Conservation (phyloP, 371 early-diverging fungal genomes). For the Globomyces sp. region DNA sequence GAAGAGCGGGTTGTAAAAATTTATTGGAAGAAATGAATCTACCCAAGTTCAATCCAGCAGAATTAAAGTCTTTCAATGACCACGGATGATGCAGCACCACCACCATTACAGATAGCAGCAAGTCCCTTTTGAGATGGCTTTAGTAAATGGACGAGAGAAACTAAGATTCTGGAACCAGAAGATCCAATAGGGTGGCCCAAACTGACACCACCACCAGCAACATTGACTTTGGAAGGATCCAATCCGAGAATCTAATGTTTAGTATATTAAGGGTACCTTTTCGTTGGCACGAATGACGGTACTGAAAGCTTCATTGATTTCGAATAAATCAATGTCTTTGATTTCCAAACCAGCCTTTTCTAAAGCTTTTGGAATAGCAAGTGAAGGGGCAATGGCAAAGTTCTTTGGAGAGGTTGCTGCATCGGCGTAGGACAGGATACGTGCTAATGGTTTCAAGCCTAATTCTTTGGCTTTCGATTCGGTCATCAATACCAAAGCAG, state of each 20-base stretch:
- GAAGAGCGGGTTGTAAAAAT: no score
- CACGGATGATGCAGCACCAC: constrained; percentile 90
- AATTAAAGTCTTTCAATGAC: constrained; percentile 64
- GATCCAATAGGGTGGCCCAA: constrained; percentile 98
- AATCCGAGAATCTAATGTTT: constrained; percentile 66
- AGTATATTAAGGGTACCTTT: constrained; percentile 38
- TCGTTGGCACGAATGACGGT: constrained; percentile 92
- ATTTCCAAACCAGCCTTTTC: constrained; percentile 64
- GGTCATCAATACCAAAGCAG: constrained; percentile 84
- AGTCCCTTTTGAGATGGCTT: constrained; percentile 76
- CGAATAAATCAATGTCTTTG: constrained; percentile 68
- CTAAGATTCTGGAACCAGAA: constrained; percentile 92
- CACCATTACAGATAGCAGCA: constrained; percentile 96
- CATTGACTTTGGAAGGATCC: constrained; percentile 78
- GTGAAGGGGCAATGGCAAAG: constrained; percentile 91
- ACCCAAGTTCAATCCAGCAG: no score
- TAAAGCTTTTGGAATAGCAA: constrained; percentile 92
- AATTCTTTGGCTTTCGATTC: constrained; percentile 69
- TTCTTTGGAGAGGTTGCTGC: constrained; percentile 77
- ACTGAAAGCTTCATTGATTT: constrained; percentile 98
- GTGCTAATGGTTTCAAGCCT: constrained; percentile 79
- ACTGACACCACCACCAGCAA: constrained; percentile 95
- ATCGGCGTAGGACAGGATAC: constrained; percentile 71
- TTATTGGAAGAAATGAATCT: no score
- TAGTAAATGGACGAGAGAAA: constrained; percentile 78